A percentile compares a stretch with the other conserved stretches of the same genome.
Evolutionary conservation across 106 monocot genomes (phyloP).

Genomic region (Allium fistulosum): DNA sequence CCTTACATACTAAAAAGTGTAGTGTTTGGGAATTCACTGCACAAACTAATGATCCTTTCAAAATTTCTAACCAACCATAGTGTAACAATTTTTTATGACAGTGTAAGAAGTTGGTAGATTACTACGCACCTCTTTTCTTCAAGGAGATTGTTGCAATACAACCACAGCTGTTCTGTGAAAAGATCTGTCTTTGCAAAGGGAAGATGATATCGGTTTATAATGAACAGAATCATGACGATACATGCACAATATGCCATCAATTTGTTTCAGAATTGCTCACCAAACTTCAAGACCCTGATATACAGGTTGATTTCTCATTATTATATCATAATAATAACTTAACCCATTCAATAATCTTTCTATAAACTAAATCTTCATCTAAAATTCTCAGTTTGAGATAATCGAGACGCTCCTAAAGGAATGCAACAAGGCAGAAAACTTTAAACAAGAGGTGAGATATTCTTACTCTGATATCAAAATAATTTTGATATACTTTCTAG

Average conservation of each 20-base stretch:
- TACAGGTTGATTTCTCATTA: slow-evolving; percentile 23
- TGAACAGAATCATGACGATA: slow-evolving; percentile 18
- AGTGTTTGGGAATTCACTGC: too few species aligned
- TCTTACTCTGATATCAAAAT: neutral
- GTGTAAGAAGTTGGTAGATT: slow-evolving; percentile 49
- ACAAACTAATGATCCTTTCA: too few species aligned
- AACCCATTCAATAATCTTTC: too few species aligned
- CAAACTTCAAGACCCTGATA: slow-evolving; percentile 51
- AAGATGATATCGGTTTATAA: slow-evolving; percentile 1
- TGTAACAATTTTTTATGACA: slow-evolving; percentile 11
- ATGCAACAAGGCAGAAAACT: slow-evolving; percentile 20
- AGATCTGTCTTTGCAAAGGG: slow-evolving; percentile 36
- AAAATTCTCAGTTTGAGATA: slow-evolving; percentile 23
- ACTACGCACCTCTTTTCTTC: slow-evolving; percentile 48
- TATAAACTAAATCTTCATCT: neutral
- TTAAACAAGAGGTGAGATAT: slow-evolving; percentile 22
- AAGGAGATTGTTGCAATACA: slow-evolving; percentile 25
- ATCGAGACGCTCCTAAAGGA: slow-evolving; percentile 33
- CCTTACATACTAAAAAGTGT: too few species aligned
- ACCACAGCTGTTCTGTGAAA: slow-evolving; percentile 45
- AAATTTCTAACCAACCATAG: too few species aligned
- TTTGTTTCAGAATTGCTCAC: slow-evolving; percentile 29
- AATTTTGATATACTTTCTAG: too few species aligned
- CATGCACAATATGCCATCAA: slow-evolving; percentile 38
- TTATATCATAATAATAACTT: neutral